Percentiles rank a stretch among this genome's conserved stretches.
These are phyloP conservation scores for Claviceps arundinis DNA, from an alignment of 2,329 filamentous ascomycete genomes.

Conservation along the genomic window DNA sequence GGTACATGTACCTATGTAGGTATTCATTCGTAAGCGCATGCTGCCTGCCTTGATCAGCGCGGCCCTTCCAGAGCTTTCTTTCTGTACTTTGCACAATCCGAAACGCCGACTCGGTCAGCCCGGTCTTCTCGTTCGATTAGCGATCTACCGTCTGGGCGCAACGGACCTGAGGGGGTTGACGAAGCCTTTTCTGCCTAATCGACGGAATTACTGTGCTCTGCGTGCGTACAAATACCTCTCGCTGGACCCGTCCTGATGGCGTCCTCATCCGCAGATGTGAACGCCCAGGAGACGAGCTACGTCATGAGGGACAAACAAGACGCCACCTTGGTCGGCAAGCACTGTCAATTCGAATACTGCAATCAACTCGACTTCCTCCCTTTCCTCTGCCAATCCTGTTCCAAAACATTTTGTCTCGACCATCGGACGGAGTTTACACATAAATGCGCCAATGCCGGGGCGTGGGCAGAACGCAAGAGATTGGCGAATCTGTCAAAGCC, in stretches of 20 bases:
- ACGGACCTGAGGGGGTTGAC: not conserved
- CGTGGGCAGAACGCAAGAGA: conserved; percentile 47
- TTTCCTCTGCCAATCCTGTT: conserved; percentile 85
- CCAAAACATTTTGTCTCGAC: conserved; percentile 76
- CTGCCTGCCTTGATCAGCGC: not conserved
- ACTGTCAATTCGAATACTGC: conserved; percentile 87
- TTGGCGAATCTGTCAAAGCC: conserved; percentile 39
- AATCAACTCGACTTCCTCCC: conserved; percentile 93
- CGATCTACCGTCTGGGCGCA: not conserved
- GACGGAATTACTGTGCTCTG: not conserved
- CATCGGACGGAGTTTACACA: conserved; percentile 81
- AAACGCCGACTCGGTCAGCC: not conserved
- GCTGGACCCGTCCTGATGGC: conserved; percentile 32
- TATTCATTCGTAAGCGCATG: conserved; percentile 1
- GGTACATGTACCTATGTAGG: too few relatives aligned
- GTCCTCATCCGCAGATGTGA: conserved; percentile 29
- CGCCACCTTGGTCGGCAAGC: conserved; percentile 72
- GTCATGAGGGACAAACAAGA: conserved; percentile 62
- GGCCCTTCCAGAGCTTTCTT: conserved; percentile 6
- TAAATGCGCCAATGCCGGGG: conserved; percentile 46
- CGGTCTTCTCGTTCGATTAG: not conserved
- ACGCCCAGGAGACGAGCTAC: conserved; percentile 41
- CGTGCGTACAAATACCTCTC: not conserved
- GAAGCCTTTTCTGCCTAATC: conserved; percentile 5
- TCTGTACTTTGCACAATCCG: not conserved